Conservation (phyloP, 2,329 filamentous ascomycete species). For the Leptodontidium sp. region DNA sequence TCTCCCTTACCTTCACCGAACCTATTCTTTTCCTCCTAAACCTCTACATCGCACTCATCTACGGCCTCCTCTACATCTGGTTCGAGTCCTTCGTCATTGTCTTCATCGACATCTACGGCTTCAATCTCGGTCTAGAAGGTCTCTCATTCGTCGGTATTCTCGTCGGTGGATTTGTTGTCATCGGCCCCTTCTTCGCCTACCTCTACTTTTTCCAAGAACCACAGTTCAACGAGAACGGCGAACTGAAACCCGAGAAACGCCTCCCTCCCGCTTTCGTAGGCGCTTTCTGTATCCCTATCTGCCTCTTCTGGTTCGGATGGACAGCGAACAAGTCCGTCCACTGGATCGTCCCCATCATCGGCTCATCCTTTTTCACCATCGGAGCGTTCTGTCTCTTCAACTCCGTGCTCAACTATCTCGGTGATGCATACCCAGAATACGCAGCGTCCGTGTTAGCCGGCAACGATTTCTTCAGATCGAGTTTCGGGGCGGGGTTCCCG, state of each 20-base stretch:
- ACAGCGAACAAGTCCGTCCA: constrained; percentile 58
- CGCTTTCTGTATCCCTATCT: constrained; percentile 61
- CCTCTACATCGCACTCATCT: constrained; percentile 67
- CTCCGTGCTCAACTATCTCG: constrained; percentile 53
- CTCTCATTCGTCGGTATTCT: constrained; percentile 66
- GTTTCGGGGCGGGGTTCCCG: constrained; percentile 49
- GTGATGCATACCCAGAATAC: constrained; percentile 49
- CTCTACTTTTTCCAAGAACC: constrained; percentile 57
- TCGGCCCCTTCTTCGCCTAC: constrained; percentile 58
- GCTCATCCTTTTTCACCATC: constrained; percentile 52
- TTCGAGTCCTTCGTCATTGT: constrained; percentile 71
- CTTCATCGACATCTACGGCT: constrained; percentile 65
- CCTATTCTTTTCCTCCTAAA: constrained; percentile 69
- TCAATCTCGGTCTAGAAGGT: constrained; percentile 64
- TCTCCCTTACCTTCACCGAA: constrained; percentile 65
- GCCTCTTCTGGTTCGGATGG: constrained; percentile 65
- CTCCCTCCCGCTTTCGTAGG: constrained; percentile 62
- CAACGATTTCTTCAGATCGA: constrained; percentile 49
- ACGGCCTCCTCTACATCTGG: constrained; percentile 67
- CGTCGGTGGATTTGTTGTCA: constrained; percentile 59
- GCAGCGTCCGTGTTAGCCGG: constrained; percentile 51
- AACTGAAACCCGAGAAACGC: constrained; percentile 59
- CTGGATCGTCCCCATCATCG: constrained; percentile 65
- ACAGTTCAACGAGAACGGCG: constrained; percentile 56
- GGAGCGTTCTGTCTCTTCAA: constrained; percentile 58